Evolutionary conservation across 352 stramenopile species (phyloP), one percentile per base, ranked within the genome.

Genomic region (Globisporangium alternatum): DNA sequence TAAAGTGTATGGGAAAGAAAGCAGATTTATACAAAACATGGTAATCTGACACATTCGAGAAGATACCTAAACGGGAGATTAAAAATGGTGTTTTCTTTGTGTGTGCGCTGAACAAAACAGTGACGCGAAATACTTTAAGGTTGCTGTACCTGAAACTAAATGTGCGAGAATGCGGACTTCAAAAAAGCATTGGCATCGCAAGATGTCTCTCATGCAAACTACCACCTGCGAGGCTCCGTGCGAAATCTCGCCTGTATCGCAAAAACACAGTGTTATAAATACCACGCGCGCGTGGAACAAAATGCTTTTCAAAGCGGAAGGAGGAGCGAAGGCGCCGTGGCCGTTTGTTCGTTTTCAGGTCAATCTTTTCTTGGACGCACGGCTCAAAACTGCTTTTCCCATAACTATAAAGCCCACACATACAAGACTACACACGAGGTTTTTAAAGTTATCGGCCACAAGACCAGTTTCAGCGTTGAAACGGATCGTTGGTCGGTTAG

Each of bases 1-100:
- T 41, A 56, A 60, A 60, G 54, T 60, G 1, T 21, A 0, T 2
- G 6, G 0, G 9, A 21, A 35, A 48, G 17, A 3, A 5, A 6
- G 54, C 10, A 60, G 37, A 60, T 60, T 60, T 9, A 60, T 60
- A 60, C 54, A 25, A 17, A 51, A 51, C 17, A 47, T 51, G 33
- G 13, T 25, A n/a, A 35, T 35, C 7, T 47, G 33, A 2, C 1
- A 15, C 0, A 55, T 6, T 35, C 5, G 2, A 21, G 3, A 31
- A 35, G 37, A 17, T 28, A 60, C 54, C 49, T 60, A 21, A 51
- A 0, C 22, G 54, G 7, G 54, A 60, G 54, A 15, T 60, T 48
- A 60, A 60, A 60, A 35, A 3, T 25, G 17, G 1, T 43, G 10
- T 43, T 43, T 19, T n/a, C 47, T 53, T 53, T 53, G 25, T 25